Conservation (phyloP, 441 rosid genomes). For the Omphalea diandra region DNA sequence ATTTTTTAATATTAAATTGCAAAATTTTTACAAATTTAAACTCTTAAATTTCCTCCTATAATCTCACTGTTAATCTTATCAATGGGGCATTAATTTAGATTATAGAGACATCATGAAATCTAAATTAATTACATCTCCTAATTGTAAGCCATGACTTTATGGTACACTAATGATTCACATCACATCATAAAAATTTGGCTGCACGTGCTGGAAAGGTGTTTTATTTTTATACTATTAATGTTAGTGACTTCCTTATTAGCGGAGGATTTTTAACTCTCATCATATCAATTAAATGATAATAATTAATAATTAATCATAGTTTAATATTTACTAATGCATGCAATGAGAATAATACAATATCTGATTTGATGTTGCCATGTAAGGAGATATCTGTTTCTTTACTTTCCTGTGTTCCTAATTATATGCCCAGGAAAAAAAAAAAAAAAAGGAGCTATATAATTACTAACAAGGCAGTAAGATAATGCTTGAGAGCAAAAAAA, state of each 20-base stretch:
- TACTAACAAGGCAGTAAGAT: background rate
- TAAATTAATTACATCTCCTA: background rate
- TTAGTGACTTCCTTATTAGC: background rate
- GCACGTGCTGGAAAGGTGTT: background rate
- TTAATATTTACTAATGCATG: background rate
- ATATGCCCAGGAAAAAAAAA: no score
- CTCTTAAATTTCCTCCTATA: no score
- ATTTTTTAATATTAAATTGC: no score
- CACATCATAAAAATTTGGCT: background rate
- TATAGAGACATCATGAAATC: background rate
- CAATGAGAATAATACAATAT: background rate
- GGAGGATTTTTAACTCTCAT: background rate
- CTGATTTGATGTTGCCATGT: background rate
- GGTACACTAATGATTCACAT: no score
- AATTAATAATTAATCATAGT: background rate
- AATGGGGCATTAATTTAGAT: background rate
- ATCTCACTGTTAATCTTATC: no score
- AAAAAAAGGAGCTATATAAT: background rate
- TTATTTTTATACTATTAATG: background rate
- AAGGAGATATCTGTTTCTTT: background rate
- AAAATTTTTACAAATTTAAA: no score
- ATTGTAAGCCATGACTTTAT: background rate
- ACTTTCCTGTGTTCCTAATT: background rate
- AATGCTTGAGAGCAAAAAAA: background rate
- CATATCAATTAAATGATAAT: background rate